Evolutionary conservation across 2,329 filamentous ascomycete species (phyloP).

Genomic region (Cladophialophora chaetospira): DNA sequence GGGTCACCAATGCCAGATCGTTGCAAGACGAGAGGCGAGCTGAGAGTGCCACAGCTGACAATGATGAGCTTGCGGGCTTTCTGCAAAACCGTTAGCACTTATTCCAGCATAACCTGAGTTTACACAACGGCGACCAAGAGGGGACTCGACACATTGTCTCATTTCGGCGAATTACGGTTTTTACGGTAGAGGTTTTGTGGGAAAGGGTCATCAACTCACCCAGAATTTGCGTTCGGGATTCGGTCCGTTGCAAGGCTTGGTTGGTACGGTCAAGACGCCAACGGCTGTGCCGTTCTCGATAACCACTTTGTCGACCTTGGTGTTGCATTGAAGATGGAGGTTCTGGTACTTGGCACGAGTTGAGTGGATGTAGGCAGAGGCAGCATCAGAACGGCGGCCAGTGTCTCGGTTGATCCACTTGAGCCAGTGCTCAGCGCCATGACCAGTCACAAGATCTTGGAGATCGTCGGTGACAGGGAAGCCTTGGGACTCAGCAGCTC

Average conservation of each 20-base stretch:
- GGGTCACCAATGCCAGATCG: slow-evolving; percentile 73
- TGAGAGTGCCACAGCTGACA: slow-evolving; percentile 71
- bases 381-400: slow-evolving; percentile 73
- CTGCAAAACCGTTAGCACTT: too few relatives aligned
- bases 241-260: slow-evolving; percentile 65
- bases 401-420: slow-evolving; percentile 75
- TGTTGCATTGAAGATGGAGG: slow-evolving; percentile 72
- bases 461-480: slow-evolving; percentile 76
- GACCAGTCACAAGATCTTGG: slow-evolving; percentile 63
- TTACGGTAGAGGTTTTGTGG: too few relatives aligned
- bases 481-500: slow-evolving; percentile 70
- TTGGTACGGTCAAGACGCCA: slow-evolving; percentile 69
- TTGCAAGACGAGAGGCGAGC: slow-evolving; percentile 74
- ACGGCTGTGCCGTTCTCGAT: slow-evolving; percentile 72
- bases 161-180: too few relatives aligned
- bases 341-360: slow-evolving; percentile 71
- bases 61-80: slow-evolving; percentile 73
- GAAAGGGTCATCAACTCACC: too few relatives aligned
- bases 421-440: slow-evolving; percentile 78
- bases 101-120: too few relatives aligned
- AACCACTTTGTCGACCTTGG: slow-evolving; percentile 75
- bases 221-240: slow-evolving; percentile 52
- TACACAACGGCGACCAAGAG: too few relatives aligned
- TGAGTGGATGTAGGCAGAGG: slow-evolving; percentile 76
- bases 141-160: too few relatives aligned